Base-by-base conservation (phyloP, 257 asterid species). In the Rubia yunnanensis region DNA sequence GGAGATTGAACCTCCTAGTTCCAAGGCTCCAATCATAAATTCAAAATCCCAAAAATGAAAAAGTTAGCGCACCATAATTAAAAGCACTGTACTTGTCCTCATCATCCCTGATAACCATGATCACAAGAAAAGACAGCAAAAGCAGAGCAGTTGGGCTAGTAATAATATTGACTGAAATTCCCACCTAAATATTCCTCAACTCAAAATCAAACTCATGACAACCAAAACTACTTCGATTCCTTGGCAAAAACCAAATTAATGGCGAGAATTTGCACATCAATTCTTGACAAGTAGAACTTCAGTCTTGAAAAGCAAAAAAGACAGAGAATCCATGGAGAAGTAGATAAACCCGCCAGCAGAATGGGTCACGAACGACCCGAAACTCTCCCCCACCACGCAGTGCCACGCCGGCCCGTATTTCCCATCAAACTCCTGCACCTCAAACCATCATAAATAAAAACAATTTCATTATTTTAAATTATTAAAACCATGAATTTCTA, bases 391-490 rank as follows among this genome's bases (percentile, higher is more conserved):
- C 35, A 85, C 94, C 70, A 89, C 83, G 68, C 97, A 89, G 75
- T 89, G 95, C 97, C 97, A 89, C 20, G 97, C 97, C 70, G 95
- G 95, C 22, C 95, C 97, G 5, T 89, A 89, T 66, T 78, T 75
- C 69, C 84, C 77, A 74, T 89, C 97, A 76, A 89, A 89, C 69
- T 89, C 97, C 97, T 87, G 34, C 7, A 5, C 18, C n/a, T n/a
- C n/a, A n/a, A n/a, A n/a, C n/a, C n/a, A n/a, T n/a, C n/a, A n/a
- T n/a, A n/a, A n/a, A n/a, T n/a, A n/a, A n/a, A n/a, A n/a, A n/a
- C n/a, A n/a, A 39, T 39, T 39, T 39, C 48, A 39, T 39, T 39
- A 11, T n/a, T n/a, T n/a, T n/a, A n/a, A n/a, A n/a, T n/a, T n/a
- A n/a, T n/a, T n/a, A n/a, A n/a, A n/a, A n/a, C n/a, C n/a, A n/a